These are phyloP conservation scores for Knoxdaviesia capensis DNA, from an alignment of 2,329 filamentous ascomycete genomes.

Conservation along the genomic window DNA sequence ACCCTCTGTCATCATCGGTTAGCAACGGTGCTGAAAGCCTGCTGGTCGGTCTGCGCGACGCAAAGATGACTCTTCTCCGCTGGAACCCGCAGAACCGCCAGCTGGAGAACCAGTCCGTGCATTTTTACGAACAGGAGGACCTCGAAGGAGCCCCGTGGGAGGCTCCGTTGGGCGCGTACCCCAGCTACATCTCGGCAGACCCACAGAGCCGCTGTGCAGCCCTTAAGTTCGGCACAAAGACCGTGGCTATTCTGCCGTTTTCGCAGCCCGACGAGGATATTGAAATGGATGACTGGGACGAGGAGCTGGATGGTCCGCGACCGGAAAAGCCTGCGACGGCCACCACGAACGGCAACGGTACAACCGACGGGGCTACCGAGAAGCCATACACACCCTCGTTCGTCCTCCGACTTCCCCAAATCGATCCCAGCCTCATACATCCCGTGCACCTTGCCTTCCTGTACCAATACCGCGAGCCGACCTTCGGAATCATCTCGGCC, in stretches of 20 bases:
- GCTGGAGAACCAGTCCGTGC: slow-evolving; percentile 79
- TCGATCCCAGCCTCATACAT: slow-evolving; percentile 74
- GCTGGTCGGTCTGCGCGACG: slow-evolving; percentile 69
- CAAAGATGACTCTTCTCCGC: slow-evolving; percentile 80
- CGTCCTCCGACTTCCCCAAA: slow-evolving; percentile 70
- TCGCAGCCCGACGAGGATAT: slow-evolving; percentile 70
- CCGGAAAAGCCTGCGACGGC: slow-evolving; percentile 23
- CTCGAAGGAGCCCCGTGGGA: slow-evolving; percentile 68
- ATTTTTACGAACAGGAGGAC: slow-evolving; percentile 95
- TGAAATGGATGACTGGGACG: slow-evolving; percentile 80
- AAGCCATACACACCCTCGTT: slow-evolving; percentile 73
- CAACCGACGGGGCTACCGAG: slow-evolving; percentile 14
- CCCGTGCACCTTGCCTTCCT: slow-evolving; percentile 84
- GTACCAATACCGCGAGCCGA: slow-evolving; percentile 93
- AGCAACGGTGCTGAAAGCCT: slow-evolving; percentile 62
- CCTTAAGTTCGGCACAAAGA: slow-evolving; percentile 75
- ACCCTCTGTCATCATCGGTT: no score
- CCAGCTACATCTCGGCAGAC: slow-evolving; percentile 71
- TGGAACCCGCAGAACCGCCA: slow-evolving; percentile 71
- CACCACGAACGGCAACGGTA: slow-evolving; percentile 15
- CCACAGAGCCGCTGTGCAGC: slow-evolving; percentile 85
- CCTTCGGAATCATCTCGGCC: slow-evolving; percentile 83
- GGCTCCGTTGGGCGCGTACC: slow-evolving; percentile 50
- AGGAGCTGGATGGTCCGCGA: slow-evolving; percentile 52
- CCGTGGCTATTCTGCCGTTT: slow-evolving; percentile 86